Base-by-base conservation (phyloP, 2,329 filamentous ascomycete genomes). In the Bisporella sp. region DNA sequence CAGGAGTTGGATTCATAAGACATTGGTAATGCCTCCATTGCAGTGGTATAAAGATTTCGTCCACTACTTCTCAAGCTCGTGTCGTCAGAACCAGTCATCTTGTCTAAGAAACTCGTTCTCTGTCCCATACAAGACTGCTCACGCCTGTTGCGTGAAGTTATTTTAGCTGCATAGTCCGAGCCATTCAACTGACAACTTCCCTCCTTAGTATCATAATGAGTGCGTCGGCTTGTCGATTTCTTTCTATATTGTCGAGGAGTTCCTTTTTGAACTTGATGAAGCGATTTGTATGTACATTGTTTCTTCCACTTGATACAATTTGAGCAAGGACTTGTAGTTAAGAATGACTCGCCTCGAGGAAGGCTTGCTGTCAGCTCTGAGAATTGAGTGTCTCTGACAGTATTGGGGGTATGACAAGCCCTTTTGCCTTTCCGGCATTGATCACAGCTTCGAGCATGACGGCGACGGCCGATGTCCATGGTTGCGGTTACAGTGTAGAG, bases 361-460 rank as follows among this genome's bases (percentile, higher is more conserved):
- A 47, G 13, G 6, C 43, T 21, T 31, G n/a, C 29, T 29, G 35
- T 21, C 6, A 40, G 13, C 30, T 13, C 30, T 13, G 35, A 13
- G n/a, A 43, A 37, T 42, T 29, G 11, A 35, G 39, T 32, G 33
- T 32, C 31, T 8, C 30, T 2, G 28, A 8, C 9, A 28, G 21
- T 30, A 43, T 70, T 66, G 5, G 62, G 62, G 5, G 69, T 70
- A 55, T 74, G 70, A 57, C 71, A 74, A 5, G 68, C 70, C 49
- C 70, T 60, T 55, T 73, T 73, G 28, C 71, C 71, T 53, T 69
- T 70, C 28, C 71, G 66, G 55, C 71, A 74, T 50, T 71, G 71
- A 51, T 74, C 71, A 54, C 71, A 74, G 52, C 70, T 73, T 45
- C 71, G 65, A 50, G 71, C 66, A 50, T 72, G 69, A n/a, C 42